Conservation (phyloP, 192 early-diverging fungal genomes). For the Pilobolus umbonatus region DNA sequence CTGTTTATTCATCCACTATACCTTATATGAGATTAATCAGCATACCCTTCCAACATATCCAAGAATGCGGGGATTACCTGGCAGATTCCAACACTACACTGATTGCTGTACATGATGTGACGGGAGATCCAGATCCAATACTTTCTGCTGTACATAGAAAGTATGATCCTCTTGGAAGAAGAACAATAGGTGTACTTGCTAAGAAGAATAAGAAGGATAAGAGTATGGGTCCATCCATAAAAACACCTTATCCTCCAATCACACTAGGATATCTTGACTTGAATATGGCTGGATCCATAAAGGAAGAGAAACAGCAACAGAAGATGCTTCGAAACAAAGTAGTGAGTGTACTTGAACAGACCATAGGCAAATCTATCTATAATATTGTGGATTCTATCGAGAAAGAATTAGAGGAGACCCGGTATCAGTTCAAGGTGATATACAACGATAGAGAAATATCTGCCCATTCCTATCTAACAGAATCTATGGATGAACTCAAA, state of each 20-base stretch:
- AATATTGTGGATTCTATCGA: constrained; percentile 85
- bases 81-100: constrained; percentile 75
- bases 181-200: constrained; percentile 80
- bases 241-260: constrained; percentile 93
- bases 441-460: constrained; percentile 95
- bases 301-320: constrained; percentile 38
- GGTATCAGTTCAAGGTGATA: constrained; percentile 97
- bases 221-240: constrained; percentile 87
- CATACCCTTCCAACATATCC: too few relatives aligned
- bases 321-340: constrained; percentile 76
- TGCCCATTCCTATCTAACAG: constrained; percentile 92
- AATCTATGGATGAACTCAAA: constrained; percentile 89
- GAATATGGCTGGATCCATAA: constrained; percentile 9
- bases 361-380: constrained; percentile 82
- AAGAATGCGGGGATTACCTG: too few relatives aligned
- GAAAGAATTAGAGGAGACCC: constrained; percentile 87
- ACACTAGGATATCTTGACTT: constrained; percentile 82
- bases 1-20: too few relatives aligned
- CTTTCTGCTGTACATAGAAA: constrained; percentile 70
- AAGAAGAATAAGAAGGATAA: constrained; percentile 75
- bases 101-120: constrained; percentile 77
- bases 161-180: constrained; percentile 70
- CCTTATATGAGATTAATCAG: too few relatives aligned
- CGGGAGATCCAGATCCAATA: constrained; percentile 76
- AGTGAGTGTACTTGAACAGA: constrained; percentile 85